Percentiles rank a stretch among this genome's conserved stretches.
These are phyloP conservation scores for Ophiostoma triangulosporum DNA, from an alignment of 2,329 filamentous ascomycete genomes.

Conservation along the genomic window DNA sequence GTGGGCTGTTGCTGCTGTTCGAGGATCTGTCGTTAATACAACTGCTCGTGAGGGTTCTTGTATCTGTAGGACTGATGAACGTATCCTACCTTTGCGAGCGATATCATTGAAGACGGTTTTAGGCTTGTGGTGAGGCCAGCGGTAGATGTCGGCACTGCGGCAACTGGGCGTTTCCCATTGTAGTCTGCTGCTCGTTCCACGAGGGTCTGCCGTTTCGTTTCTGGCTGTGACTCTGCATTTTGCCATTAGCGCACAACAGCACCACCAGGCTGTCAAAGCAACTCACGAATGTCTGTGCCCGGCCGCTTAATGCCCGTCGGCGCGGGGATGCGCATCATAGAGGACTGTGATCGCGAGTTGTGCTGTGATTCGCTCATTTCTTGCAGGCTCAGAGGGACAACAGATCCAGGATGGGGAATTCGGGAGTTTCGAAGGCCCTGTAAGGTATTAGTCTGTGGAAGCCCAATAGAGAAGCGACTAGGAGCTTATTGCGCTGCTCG, in stretches of 20 bases:
- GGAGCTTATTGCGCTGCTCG: constrained; percentile 6
- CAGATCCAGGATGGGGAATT: constrained; percentile 13
- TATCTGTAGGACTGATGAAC: too few species aligned
- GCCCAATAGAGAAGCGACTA: background rate
- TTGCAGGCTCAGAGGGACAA: constrained; percentile 23
- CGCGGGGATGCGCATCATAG: constrained; percentile 22
- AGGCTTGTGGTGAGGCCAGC: constrained; percentile 26
- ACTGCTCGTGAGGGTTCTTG: background rate
- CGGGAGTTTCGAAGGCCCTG: constrained; percentile 12
- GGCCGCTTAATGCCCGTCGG: constrained; percentile 35
- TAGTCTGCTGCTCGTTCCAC: constrained; percentile 41
- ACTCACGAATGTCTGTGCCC: constrained; percentile 18
- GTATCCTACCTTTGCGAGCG: constrained; percentile 11
- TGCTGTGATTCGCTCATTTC: constrained; percentile 48
- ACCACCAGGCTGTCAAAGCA: too few species aligned
- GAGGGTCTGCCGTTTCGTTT: constrained; percentile 47
- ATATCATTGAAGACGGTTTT: constrained; percentile 25
- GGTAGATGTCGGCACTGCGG: constrained; percentile 20
- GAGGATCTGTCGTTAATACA: background rate
- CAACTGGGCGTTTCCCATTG: constrained; percentile 24
- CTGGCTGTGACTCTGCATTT: constrained; percentile 32
- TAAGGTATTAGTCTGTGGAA: background rate
- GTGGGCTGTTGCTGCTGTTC: background rate
- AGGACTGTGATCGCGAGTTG: constrained; percentile 32
- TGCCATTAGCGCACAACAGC: background rate